Base-by-base conservation (phyloP, 1,284 basidiomycete species). In the Lentinus polychrous region DNA sequence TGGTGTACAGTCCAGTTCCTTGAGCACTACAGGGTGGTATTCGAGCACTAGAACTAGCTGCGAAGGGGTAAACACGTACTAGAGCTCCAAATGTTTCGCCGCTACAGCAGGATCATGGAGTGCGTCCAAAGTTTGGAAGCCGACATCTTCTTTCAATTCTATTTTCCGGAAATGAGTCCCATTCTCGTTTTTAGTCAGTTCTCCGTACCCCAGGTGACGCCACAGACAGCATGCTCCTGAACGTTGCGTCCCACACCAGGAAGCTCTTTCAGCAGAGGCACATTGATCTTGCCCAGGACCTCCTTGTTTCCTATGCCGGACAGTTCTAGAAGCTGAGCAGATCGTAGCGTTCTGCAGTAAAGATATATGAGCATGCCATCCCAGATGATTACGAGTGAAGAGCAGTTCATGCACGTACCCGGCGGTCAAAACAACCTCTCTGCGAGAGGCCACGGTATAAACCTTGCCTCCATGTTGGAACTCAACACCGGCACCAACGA, bases 291-390 rank as follows among this genome's bases (percentile, higher is more conserved):
- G 45, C 55, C 31, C 8, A 70, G 55, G 3, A 68, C 51, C 14
- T 49, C 50, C 42, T 55, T 52, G 44, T 57, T 57, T 11, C 68
- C 66, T 49, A 67, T 66, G 46, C 71, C 71, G 8, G 68, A 70
- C 7, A 72, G 63, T 56, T 72, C 69, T 12, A 73, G 62, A 8
- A 73, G 51, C 37, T 66, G 64, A 6, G 70, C 69, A 2, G 59
- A 53, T 22, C 59, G 57, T n/a, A 60, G 48, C 3, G 59, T 39
- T 39, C 62, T 60, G 32, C 1, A n/a, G 8, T 22, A n/a, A 35
- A 27, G 27, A 27, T 5, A 27, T 20, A 22, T 31, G 18, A 20
- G 23, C 31, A 8, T 7, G n/a, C n/a, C n/a, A n/a, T n/a, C n/a
- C n/a, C n/a, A n/a, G n/a, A n/a, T n/a, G n/a, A n/a, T n/a, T n/a